A percentile compares a stretch with the other conserved stretches of the same genome.
Conservation (phyloP, 2,329 filamentous ascomycete species). For the Ceratocystis cubensis region DNA sequence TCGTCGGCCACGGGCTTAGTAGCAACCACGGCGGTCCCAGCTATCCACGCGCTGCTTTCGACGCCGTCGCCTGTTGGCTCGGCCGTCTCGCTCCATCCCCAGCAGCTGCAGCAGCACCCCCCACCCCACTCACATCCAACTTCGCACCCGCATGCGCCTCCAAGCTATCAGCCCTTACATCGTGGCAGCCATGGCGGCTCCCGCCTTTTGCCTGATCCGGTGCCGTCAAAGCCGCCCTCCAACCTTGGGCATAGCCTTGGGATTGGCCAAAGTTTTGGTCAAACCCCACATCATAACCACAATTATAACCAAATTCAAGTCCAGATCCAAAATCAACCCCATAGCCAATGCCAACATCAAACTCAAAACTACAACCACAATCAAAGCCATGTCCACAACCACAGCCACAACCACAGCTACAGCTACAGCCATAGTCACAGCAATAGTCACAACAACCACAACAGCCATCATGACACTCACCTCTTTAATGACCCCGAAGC, state of each 20-base stretch:
- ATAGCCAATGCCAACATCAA: too few relatives aligned
- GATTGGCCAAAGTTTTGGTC: too few relatives aligned
- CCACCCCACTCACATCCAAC: neutral
- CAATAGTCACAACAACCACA: slow-evolving; percentile 13
- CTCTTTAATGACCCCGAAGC: slow-evolving; percentile 15
- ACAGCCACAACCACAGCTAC: too few relatives aligned
- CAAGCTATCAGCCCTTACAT: neutral
- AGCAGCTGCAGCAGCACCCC: slow-evolving; percentile 13
- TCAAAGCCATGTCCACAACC: too few relatives aligned
- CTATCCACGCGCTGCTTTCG: slow-evolving; percentile 16
- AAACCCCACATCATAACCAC: too few relatives aligned
- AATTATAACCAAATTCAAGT: too few relatives aligned
- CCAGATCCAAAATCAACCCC: neutral
- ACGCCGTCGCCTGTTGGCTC: slow-evolving; percentile 16
- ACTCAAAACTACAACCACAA: too few relatives aligned
- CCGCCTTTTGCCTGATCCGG: slow-evolving; percentile 14
- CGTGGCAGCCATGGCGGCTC: slow-evolving; percentile 16
- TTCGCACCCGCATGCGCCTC: neutral
- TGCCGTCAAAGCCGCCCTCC: slow-evolving; percentile 13
- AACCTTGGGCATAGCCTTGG: neutral
- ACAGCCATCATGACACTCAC: slow-evolving; percentile 23
- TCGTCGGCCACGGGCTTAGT: slow-evolving; percentile 13
- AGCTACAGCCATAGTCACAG: too few relatives aligned
- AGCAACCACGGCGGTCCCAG: slow-evolving; percentile 14
- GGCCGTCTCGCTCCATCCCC: slow-evolving; percentile 17